Evolutionary conservation across 129 eudicot species (phyloP), one percentile per base, ranked within the genome.

Genomic region (Flaveria robusta): DNA sequence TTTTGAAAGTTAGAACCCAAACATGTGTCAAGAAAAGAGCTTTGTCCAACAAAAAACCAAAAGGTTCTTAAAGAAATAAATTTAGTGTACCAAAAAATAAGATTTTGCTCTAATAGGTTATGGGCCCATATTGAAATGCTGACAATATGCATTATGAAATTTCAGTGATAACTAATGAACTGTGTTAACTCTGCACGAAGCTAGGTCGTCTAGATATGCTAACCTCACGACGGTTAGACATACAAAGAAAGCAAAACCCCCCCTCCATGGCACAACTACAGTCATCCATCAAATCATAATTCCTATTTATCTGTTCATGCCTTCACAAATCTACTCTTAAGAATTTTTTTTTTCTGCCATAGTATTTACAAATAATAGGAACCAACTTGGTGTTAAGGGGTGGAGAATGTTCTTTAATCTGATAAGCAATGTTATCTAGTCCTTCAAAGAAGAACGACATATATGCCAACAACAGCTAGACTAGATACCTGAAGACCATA

Each of bases 401-500:
- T 23, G 29, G 31, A 49, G 9, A 49, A 47, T 26, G 41, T 70
- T 54, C 41, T 47, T 70, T 26, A 14, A 46, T 50, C 43, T 29
- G 22, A 71, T 29, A 51, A 71, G 22, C 64, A 78, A 20, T 27
- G 24, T 60, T 4, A 63, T 6, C 66, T 34, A 18, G 23, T 63
- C 50, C n/a, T 70, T 47, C 20, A 29, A 20, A 47, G 18, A 60
- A 59, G 20, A 19, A 58, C 10, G 7, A 60, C 27, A 49, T 63
- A 74, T 5, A 75, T 29, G 51, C 68, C 58, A 22, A 59, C 55
- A 79, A 68, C 65, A 80, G 67, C 68, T 59, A 8, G 62, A 78
- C 19, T 8, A 74, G 39, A 54, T 83, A 95, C 99, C 99, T 95
- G 96, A 95, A 95, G 47, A 91, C 99, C 97, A 95, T 95, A 70